Evolutionary conservation across 1,139 yeast species (phyloP), one percentile per base, ranked within the genome.

Genomic region (Taphrina betulina): DNA sequence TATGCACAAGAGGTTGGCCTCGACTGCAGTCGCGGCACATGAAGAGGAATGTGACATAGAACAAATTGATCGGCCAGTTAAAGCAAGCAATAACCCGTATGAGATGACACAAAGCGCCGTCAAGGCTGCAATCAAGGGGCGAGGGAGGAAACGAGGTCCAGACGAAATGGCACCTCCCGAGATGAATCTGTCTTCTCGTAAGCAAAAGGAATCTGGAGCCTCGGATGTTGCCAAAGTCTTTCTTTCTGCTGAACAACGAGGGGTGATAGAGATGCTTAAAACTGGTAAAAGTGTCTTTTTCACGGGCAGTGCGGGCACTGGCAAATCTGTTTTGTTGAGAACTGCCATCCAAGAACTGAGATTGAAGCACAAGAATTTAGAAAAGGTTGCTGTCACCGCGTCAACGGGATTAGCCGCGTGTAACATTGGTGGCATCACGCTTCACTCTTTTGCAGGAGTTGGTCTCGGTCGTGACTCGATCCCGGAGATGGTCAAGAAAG

Each of bases 281-380:
- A 72, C 78, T 28, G 79, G 87, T 0, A 71, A 74, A 19, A 85
- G 83, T 38, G 69, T 88, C 1, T 89, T 89, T 66, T 89, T 85
- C 65, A 89, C 96, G 0, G 97, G 97, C 37, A 86, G 96, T 37
- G 97, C 97, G 0, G 97, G 64, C 5, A 89, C 96, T 1, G 97
- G 97, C 65, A 89, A 89, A 67, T 87, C 96, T 1, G 82, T 89
- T 3, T 73, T 86, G 17, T 72, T 94, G 50, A 76, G 83, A 59
- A 78, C 83, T 24, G 76, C 92, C 38, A 90, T 92, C 55, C 77
- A 79, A 61, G 74, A 78, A 0, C 71, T 92, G 57, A 58, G 63
- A 1, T 75, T 72, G 55, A 75, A 81, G 65, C 75, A 76, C 0
- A 67, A 66, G 2, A 78, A 57, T 20, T 36, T 45, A 5, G 63